Conservation (phyloP, 2,329 filamentous ascomycete genomes). For the Dactylellina drechsleri region DNA sequence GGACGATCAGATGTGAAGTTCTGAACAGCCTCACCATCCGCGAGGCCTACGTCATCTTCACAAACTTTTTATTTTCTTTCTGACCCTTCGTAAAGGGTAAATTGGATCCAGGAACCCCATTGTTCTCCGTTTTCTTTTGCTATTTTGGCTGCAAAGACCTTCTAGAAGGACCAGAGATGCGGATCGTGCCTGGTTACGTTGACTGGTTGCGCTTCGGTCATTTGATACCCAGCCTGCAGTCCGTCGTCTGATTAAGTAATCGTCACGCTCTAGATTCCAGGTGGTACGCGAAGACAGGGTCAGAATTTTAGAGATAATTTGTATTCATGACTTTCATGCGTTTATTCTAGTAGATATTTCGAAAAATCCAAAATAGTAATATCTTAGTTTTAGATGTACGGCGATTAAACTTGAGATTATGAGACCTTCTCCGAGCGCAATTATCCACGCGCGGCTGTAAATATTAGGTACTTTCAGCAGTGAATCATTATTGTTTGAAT, state of each 20-base stretch:
- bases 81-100: background rate
- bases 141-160: conserved; percentile 39
- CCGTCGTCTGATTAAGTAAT: conserved; percentile 39
- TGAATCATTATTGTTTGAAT: too few relatives aligned
- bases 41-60: conserved; percentile 34
- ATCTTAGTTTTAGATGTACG: too few relatives aligned
- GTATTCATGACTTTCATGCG: too few relatives aligned
- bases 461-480: too few relatives aligned
- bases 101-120: conserved; percentile 32
- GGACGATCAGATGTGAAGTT: too few relatives aligned
- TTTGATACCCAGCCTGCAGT: conserved; percentile 8
- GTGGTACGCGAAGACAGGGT: too few relatives aligned
- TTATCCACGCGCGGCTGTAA: too few relatives aligned
- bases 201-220: background rate
- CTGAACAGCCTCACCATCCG: background rate
- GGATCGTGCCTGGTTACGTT: conserved; percentile 39
- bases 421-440: too few relatives aligned
- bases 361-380: too few relatives aligned
- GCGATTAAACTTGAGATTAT: too few relatives aligned
- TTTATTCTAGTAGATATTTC: too few relatives aligned
- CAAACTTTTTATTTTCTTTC: background rate
- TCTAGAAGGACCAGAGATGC: conserved; percentile 41
- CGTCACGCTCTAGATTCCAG: background rate
- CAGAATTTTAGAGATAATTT: too few relatives aligned
- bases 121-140: conserved; percentile 9